A percentile compares a stretch with the other conserved stretches of the same genome.
phyloP scores from a whole-genome alignment of 2,329 filamentous ascomycete genomes.

The Fusarium goolgardi region DNA sequence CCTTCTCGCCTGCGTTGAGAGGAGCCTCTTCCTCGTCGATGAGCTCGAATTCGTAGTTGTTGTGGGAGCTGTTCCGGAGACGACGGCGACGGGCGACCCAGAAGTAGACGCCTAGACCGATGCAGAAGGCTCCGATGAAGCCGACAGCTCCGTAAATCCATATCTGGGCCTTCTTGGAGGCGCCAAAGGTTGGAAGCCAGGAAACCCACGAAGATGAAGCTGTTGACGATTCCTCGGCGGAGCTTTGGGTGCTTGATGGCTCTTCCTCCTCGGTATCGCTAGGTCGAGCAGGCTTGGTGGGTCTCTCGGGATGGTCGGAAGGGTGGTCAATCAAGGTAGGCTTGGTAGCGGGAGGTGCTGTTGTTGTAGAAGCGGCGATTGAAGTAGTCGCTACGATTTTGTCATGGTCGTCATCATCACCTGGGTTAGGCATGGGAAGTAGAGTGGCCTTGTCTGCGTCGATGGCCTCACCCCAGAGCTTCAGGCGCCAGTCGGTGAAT shows the following conservation, averaged over 20 bases:
- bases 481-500: slow-evolving; percentile 92
- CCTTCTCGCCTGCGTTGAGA: slow-evolving; percentile 61
- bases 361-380: slow-evolving; percentile 72
- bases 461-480: slow-evolving; percentile 91
- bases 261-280: slow-evolving; percentile 46
- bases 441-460: slow-evolving; percentile 78
- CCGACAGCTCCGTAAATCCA: slow-evolving; percentile 92
- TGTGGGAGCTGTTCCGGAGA: slow-evolving; percentile 77
- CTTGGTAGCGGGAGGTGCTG: slow-evolving; percentile 60
- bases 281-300: slow-evolving; percentile 62
- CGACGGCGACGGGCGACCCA: slow-evolving; percentile 82
- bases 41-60: slow-evolving; percentile 94
- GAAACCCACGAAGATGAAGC: slow-evolving; percentile 81
- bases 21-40: slow-evolving; percentile 82
- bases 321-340: slow-evolving; percentile 60
- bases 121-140: slow-evolving; percentile 88
- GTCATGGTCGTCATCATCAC: slow-evolving; percentile 87
- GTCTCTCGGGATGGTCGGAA: slow-evolving; percentile 73
- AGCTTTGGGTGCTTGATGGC: slow-evolving; percentile 48
- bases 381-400: slow-evolving; percentile 65
- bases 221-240: slow-evolving; percentile 55
- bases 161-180: slow-evolving; percentile 85
- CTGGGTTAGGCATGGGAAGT: slow-evolving; percentile 82
- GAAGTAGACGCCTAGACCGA: slow-evolving; percentile 83
- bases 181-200: slow-evolving; percentile 90